These are phyloP conservation scores for Musa balbisiana DNA, from an alignment of 202 grass and related monocot species.

Conservation along the genomic window DNA sequence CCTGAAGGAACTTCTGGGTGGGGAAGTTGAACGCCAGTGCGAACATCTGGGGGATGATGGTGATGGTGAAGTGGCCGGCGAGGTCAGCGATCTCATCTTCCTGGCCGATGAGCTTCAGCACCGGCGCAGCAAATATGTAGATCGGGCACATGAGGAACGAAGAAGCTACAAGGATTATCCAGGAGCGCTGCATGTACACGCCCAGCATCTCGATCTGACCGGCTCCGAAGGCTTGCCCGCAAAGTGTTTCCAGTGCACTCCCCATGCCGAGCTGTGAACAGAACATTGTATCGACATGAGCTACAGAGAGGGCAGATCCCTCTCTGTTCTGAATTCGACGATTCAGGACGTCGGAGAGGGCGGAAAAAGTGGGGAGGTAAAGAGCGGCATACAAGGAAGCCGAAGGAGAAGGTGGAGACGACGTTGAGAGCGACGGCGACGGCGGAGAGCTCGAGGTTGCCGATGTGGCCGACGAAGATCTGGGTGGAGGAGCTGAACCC, in stretches of 20 bases:
- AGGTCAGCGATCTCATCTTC: slow-evolving; percentile 42
- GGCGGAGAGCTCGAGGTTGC: slow-evolving; percentile 83
- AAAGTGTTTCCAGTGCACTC: slow-evolving; percentile 75
- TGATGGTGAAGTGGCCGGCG: slow-evolving; percentile 49
- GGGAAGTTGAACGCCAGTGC: slow-evolving; percentile 81
- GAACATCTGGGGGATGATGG: slow-evolving; percentile 86
- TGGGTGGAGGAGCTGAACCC: slow-evolving; percentile 80
- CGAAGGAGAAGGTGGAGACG: slow-evolving; percentile 87
- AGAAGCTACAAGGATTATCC: slow-evolving; percentile 65
- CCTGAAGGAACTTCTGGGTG: slow-evolving; percentile 80
- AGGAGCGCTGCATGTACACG: slow-evolving; percentile 72
- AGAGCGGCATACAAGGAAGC: slow-evolving; percentile 47
- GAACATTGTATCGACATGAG: no score
- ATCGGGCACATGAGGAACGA: slow-evolving; percentile 58
- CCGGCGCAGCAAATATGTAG: slow-evolving; percentile 45
- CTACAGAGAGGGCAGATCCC: no score
- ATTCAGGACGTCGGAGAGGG: background rate
- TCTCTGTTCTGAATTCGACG: no score
- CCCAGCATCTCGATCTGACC: slow-evolving; percentile 69
- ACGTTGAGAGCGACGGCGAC: slow-evolving; percentile 66
- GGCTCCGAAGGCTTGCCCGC: slow-evolving; percentile 70
- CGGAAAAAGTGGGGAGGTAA: background rate
- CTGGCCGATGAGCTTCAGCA: slow-evolving; percentile 69
- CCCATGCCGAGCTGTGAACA: slow-evolving; percentile 64
- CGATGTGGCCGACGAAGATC: slow-evolving; percentile 77